These are phyloP conservation scores for Lasiodiplodia sp. DNA, from an alignment of 2,329 filamentous ascomycete genomes.

Conservation along the genomic window DNA sequence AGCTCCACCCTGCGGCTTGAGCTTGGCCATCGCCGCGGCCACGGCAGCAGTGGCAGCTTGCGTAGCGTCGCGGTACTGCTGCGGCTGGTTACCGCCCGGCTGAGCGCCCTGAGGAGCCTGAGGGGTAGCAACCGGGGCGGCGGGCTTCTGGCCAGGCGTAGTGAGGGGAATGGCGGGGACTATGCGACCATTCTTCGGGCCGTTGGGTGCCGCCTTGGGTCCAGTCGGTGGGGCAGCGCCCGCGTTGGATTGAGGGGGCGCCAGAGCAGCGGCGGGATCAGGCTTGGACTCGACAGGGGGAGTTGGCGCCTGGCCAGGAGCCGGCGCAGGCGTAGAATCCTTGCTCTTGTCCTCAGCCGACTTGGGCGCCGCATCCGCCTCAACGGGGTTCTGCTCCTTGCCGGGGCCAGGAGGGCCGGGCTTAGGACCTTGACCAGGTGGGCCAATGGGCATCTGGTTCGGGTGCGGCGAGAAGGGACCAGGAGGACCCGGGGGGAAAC, in stretches of 20 bases:
- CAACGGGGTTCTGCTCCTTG: slow-evolving; percentile 47
- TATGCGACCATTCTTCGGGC: slow-evolving; percentile 60
- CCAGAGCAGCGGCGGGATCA: slow-evolving; percentile 63
- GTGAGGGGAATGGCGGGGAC: slow-evolving; percentile 72
- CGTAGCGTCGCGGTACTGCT: slow-evolving; percentile 69
- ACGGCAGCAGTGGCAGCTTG: slow-evolving; percentile 78
- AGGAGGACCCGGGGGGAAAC: slow-evolving; percentile 70
- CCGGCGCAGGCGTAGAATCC: slow-evolving; percentile 43
- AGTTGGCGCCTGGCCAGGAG: slow-evolving; percentile 54
- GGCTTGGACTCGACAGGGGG: slow-evolving; percentile 75
- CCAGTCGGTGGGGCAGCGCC: slow-evolving; percentile 42
- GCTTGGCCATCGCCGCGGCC: slow-evolving; percentile 80
- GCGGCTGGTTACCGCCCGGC: slow-evolving; percentile 14
- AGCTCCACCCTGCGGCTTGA: slow-evolving; percentile 46
- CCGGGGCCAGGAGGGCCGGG: slow-evolving; percentile 38
- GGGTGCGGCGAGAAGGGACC: slow-evolving; percentile 70
- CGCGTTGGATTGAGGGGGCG: slow-evolving; percentile 54
- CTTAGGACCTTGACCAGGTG: slow-evolving; percentile 55
- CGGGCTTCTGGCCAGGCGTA: slow-evolving; percentile 47
- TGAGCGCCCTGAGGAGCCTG: slow-evolving; percentile 42
- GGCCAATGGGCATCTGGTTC: slow-evolving; percentile 62
- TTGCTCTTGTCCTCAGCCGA: slow-evolving; percentile 64
- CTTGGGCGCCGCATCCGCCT: slow-evolving; percentile 56
- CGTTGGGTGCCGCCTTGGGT: slow-evolving; percentile 49
- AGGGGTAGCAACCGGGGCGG: slow-evolving; percentile 51